Evolutionary conservation across 805 yeast species (phyloP).

Genomic region (Metschnikowia continentalis): DNA sequence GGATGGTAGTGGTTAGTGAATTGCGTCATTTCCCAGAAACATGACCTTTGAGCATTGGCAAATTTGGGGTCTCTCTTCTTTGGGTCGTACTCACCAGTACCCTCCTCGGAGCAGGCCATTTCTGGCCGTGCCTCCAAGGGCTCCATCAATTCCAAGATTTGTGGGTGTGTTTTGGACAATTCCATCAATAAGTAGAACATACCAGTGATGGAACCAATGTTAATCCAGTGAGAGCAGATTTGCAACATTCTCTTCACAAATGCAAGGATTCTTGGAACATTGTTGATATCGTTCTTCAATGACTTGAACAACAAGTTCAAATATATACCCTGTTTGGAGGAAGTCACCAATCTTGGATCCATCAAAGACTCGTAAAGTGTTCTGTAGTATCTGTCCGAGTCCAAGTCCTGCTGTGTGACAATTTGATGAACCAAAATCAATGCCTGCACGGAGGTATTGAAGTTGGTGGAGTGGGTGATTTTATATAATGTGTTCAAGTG

Average conservation of each 20-base stretch:
- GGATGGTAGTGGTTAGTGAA: conserved; percentile 88
- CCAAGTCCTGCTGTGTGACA: conserved; percentile 53
- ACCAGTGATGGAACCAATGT: conserved; percentile 84
- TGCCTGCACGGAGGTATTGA: conserved; percentile 92
- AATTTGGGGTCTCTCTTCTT: conserved; percentile 88
- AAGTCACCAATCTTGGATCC: conserved; percentile 76
- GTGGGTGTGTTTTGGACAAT: conserved; percentile 60
- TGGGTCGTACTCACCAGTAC: conserved; percentile 57
- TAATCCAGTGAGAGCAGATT: conserved; percentile 79
- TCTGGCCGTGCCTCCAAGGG: conserved; percentile 47
- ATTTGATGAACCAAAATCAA: conserved; percentile 81
- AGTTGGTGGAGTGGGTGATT: conserved; percentile 91
- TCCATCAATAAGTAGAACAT: conserved; percentile 71
- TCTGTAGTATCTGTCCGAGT: conserved; percentile 69
- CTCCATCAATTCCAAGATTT: conserved; percentile 58
- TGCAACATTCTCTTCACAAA: conserved; percentile 89
- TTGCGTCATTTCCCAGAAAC: conserved; percentile 81
- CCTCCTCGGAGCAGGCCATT: conserved; percentile 30
- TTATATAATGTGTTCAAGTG: conserved; percentile 83
- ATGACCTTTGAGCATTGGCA: conserved; percentile 78
- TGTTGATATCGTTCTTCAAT: conserved; percentile 58
- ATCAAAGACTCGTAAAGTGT: conserved; percentile 86
- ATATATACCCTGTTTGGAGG: conserved; percentile 91
- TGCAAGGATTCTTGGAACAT: conserved; percentile 68
- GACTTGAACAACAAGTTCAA: conserved; percentile 82